phyloP scores from a whole-genome alignment of 345 rosid genomes.

The Eucalyptus caleyi region DNA sequence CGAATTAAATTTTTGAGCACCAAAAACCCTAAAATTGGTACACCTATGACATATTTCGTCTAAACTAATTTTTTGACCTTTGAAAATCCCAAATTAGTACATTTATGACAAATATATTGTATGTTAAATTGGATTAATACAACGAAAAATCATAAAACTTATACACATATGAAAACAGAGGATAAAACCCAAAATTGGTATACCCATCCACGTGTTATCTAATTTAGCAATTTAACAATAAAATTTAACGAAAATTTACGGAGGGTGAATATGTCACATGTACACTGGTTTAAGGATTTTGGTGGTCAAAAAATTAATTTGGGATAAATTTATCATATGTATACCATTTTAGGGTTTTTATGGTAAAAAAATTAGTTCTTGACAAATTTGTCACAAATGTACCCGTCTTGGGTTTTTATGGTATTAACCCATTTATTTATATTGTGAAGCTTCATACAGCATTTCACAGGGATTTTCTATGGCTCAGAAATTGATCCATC shows the following conservation, averaged over 20 bases:
- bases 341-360: too few relatives aligned
- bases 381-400: too few relatives aligned
- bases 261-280: accelerated
- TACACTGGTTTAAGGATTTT: too few relatives aligned
- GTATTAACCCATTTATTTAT: too few relatives aligned
- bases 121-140: accelerated
- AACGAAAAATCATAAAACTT: accelerated
- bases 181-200: too few relatives aligned
- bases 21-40: too few relatives aligned
- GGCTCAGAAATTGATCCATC: background rate
- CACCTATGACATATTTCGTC: too few relatives aligned
- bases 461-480: background rate
- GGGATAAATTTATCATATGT: accelerated
- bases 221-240: accelerated
- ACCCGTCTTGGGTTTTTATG: too few relatives aligned
- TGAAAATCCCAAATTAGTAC: accelerated
- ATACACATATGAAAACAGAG: too few relatives aligned
- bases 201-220: too few relatives aligned
- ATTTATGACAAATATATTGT: accelerated
- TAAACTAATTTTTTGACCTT: accelerated
- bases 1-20: accelerated
- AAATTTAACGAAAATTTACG: accelerated
- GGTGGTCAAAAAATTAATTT: too few relatives aligned
- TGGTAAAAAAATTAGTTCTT: too few relatives aligned
- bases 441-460: background rate